Evolutionary conservation across 192 early-diverging fungal species (phyloP).

Genomic region (Backusella sp.): DNA sequence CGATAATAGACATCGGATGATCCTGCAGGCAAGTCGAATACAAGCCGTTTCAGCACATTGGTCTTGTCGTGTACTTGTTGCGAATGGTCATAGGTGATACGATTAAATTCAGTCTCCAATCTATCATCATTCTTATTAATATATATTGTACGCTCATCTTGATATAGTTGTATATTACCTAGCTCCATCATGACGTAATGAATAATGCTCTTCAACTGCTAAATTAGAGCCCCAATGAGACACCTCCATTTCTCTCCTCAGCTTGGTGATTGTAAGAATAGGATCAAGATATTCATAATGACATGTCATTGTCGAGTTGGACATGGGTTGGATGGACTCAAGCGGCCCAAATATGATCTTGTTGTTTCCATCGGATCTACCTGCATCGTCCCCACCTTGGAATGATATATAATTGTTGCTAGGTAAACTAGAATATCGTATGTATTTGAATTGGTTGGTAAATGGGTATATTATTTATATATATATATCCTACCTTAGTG

Average conservation of each 20-base stretch:
- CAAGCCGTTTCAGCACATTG: slow-evolving; percentile 51
- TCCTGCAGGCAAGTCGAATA: slow-evolving; percentile 62
- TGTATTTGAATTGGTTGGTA: no score
- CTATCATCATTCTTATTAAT: slow-evolving; percentile 23
- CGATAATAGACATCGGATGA: slow-evolving; percentile 78
- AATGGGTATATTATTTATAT: no score
- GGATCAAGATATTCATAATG: slow-evolving; percentile 65
- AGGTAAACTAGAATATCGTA: slow-evolving; percentile 25
- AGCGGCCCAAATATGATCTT: slow-evolving; percentile 76
- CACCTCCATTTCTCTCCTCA: slow-evolving; percentile 72
- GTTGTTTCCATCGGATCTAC: slow-evolving; percentile 44
- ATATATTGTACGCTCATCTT: neutral
- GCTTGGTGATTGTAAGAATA: slow-evolving; percentile 54
- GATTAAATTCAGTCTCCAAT: slow-evolving; percentile 65
- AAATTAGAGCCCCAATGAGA: slow-evolving; percentile 84
- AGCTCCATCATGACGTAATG: slow-evolving; percentile 73
- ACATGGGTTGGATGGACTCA: slow-evolving; percentile 41
- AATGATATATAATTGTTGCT: slow-evolving; percentile 38
- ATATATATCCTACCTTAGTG: slow-evolving; percentile 59
- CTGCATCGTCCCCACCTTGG: slow-evolving; percentile 29
- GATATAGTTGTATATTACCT: slow-evolving; percentile 42
- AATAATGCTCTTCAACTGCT: slow-evolving; percentile 81
- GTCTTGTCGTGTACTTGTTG: slow-evolving; percentile 39
- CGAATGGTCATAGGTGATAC: slow-evolving; percentile 59
- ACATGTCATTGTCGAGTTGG: slow-evolving; percentile 43